phyloP scores from a whole-genome alignment of 305 asterid species.

The Fraxinus albicans region DNA sequence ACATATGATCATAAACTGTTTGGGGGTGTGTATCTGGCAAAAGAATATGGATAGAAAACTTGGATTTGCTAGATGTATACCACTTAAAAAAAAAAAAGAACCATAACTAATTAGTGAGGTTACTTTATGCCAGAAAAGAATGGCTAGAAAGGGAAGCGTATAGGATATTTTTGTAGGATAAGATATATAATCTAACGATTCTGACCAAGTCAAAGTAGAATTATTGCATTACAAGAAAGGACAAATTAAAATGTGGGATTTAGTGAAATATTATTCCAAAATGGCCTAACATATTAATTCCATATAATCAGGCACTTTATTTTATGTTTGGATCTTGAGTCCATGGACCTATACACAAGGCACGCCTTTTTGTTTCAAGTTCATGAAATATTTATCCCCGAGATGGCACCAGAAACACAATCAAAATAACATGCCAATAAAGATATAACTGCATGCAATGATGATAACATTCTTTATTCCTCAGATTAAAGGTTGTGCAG shows the following conservation, averaged over 20 bases:
- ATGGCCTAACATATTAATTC: not conserved
- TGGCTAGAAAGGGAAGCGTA: not conserved
- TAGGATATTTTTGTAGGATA: not conserved
- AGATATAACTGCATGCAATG: constrained; percentile 17
- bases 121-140: not conserved
- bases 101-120: not conserved
- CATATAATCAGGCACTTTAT: not conserved
- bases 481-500: constrained; percentile 91
- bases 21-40: not conserved
- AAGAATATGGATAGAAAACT: not conserved
- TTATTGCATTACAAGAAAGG: not conserved
- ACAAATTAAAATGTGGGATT: not conserved
- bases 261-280: not conserved
- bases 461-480: constrained; percentile 21
- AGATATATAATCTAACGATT: not conserved
- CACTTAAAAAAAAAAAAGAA: not conserved
- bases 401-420: not conserved
- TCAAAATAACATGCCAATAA: not conserved
- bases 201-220: not conserved
- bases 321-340: not conserved
- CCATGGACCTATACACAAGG: not conserved
- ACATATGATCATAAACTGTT: not conserved
- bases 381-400: not conserved
- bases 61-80: not conserved
- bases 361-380: not conserved